A percentile compares a stretch with the other conserved stretches of the same genome.
These are phyloP conservation scores for Pholiota conissans DNA, from an alignment of 768 basidiomycete species.

Conservation along the genomic window DNA sequence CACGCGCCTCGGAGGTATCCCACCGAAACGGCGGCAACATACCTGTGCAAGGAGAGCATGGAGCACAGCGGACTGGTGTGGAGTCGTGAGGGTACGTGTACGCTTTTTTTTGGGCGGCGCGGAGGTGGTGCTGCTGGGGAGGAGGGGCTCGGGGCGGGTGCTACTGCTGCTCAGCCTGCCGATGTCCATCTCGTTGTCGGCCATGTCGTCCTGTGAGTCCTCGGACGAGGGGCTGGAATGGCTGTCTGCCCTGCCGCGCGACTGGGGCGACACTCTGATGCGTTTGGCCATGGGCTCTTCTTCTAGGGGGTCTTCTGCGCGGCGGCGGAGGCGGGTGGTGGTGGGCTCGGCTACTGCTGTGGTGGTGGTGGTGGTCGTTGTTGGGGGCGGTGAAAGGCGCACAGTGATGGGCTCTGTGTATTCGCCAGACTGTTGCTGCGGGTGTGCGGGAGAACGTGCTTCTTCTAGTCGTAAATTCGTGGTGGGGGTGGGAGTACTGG, in stretches of 20 bases:
- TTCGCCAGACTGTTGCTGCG: constrained; percentile 16
- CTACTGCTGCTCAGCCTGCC: constrained; percentile 43
- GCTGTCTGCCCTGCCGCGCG: constrained; percentile 20
- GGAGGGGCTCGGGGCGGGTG: constrained; percentile 37
- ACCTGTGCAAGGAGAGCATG: constrained; percentile 88
- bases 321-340: constrained; percentile 25
- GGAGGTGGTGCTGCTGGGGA: constrained; percentile 29
- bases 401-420: constrained; percentile 25
- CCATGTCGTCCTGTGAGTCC: constrained; percentile 54
- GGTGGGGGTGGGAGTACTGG: constrained; percentile 26
- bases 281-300: constrained; percentile 48
- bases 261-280: constrained; percentile 32
- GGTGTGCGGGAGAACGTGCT: constrained; percentile 17
- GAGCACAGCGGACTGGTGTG: constrained; percentile 85
- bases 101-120: constrained; percentile 76
- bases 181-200: constrained; percentile 58
- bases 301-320: constrained; percentile 29
- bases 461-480: constrained; percentile 42
- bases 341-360: too few species aligned
- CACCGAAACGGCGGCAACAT: too few species aligned
- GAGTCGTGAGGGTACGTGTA: constrained; percentile 82
- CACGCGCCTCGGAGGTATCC: too few species aligned
- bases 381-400: constrained; percentile 29
- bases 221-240: constrained; percentile 43
- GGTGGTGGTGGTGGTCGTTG: too few species aligned